Base-by-base conservation (phyloP, 805 yeast species). In the Starmerella sp. region DNA sequence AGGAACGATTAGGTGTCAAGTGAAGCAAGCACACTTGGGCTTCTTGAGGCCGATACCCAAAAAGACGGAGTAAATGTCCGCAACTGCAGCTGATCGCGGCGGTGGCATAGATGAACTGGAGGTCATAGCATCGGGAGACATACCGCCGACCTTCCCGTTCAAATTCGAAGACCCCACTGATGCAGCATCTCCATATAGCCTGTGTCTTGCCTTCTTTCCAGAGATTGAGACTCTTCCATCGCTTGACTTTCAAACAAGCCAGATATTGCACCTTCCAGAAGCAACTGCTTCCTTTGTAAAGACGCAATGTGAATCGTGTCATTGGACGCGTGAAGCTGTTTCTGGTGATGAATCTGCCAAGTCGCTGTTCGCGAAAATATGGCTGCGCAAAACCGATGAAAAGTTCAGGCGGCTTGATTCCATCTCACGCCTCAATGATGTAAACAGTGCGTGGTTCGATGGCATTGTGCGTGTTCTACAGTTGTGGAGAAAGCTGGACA, bases 391-490 rank as follows among this genome's bases (percentile, higher is more conserved):
- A n/a, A 56, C 64, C 0, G 73, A 69, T 43, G 48, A 49, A n/a
- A 58, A 51, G 44, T 64, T 54, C 43, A 60, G 63, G 22, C 36
- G 37, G 13, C 48, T 58, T n/a, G 47, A 37, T 13, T 38, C 65
- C 2, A 57, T 58, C 1, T 54, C 55, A 6, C 50, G 56, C 48
- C 49, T 57, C 22, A 57, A 65, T 2, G 50, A 47, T 11, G 57
- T 54, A 0, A 56, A 60, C 14, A 46, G 45, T 4, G 53, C 51
- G 7, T 69, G 72, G 72, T 54, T 61, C 9, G 56, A 55, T 17
- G 72, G 72, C 3, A 56, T 65, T 5, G 63, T 63, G 28, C 50
- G 61, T 13, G 69, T 67, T 8, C 54, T 69, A 35, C 54, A 56
- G 38, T 52, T 55, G 41, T 62, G 54, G 31, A 54, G 69, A 11